Conservation (phyloP, 2,329 filamentous ascomycete genomes). For the Monascus ruber region DNA sequence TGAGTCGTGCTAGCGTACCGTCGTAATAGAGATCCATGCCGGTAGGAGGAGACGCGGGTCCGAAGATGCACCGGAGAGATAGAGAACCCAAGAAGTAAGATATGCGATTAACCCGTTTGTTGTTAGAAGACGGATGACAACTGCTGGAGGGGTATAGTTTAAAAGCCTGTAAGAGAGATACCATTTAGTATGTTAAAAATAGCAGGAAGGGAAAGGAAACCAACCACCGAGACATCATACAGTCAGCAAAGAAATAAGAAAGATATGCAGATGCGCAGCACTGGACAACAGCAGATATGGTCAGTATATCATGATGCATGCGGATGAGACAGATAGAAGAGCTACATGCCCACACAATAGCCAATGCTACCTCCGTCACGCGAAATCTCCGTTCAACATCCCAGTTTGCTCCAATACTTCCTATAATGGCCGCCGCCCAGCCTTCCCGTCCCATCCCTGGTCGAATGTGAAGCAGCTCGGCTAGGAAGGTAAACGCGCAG, state of each 20-base stretch:
- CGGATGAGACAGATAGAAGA: background rate
- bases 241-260: constrained; percentile 74
- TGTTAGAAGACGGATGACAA: constrained; percentile 66
- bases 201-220: constrained; percentile 11
- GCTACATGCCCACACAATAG: constrained; percentile 58
- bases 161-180: constrained; percentile 49
- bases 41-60: constrained; percentile 61
- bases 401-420: constrained; percentile 28
- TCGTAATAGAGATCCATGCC: constrained; percentile 68
- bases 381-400: constrained; percentile 39
- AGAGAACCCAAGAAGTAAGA: constrained; percentile 60
- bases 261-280: constrained; percentile 67
- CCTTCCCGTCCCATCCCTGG: constrained; percentile 32
- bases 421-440: constrained; percentile 27
- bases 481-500: constrained; percentile 56
- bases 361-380: constrained; percentile 59
- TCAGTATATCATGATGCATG: constrained; percentile 14
- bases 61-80: constrained; percentile 56
- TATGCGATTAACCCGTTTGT: constrained; percentile 66
- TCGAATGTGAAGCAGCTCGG: constrained; percentile 46
- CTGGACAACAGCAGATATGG: constrained; percentile 29
- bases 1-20: constrained; percentile 35
- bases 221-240: constrained; percentile 72
- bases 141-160: constrained; percentile 67
- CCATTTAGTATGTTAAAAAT: background rate